phyloP scores from a whole-genome alignment of 108 stramenopile genomes.

The Skeletonema menzelii region DNA sequence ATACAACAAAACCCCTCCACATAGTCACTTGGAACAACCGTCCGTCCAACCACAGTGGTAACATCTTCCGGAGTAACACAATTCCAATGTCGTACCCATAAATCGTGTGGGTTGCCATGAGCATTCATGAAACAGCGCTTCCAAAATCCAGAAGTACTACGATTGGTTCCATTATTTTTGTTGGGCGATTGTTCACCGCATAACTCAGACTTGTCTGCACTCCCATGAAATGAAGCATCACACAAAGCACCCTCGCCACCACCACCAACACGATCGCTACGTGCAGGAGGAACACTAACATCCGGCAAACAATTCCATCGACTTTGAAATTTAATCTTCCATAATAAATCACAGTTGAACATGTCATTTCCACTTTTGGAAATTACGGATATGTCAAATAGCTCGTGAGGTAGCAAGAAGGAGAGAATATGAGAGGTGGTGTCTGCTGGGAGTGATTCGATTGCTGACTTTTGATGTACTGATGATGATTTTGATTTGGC shows the following conservation, averaged over 20 bases:
- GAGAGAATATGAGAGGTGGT: slow-evolving; percentile 12
- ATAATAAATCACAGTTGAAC: slow-evolving; percentile 30
- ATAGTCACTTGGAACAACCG: slow-evolving; percentile 10
- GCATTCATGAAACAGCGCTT: slow-evolving; percentile 54
- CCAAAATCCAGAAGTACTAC: slow-evolving; percentile 57
- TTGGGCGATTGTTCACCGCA: background rate
- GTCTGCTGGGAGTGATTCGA: slow-evolving; percentile 12
- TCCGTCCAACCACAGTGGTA: slow-evolving; percentile 49
- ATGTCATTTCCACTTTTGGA: slow-evolving; percentile 9
- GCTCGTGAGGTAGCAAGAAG: slow-evolving; percentile 10
- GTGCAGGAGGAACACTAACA: background rate
- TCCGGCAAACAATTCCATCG: slow-evolving; percentile 53
- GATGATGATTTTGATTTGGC: background rate
- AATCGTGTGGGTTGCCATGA: slow-evolving; percentile 59
- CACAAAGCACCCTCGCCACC: background rate
- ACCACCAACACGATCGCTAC: background rate
- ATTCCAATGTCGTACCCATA: slow-evolving; percentile 80
- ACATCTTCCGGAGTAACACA: slow-evolving; percentile 58
- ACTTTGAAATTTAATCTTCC: slow-evolving; percentile 50
- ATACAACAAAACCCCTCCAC: background rate
- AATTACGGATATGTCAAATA: slow-evolving; percentile 1
- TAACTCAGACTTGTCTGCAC: background rate
- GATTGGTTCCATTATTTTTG: no score
- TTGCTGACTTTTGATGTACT: background rate
- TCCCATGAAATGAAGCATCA: background rate